Conservation (phyloP, 768 basidiomycete genomes). For the Suillus tomentosus region DNA sequence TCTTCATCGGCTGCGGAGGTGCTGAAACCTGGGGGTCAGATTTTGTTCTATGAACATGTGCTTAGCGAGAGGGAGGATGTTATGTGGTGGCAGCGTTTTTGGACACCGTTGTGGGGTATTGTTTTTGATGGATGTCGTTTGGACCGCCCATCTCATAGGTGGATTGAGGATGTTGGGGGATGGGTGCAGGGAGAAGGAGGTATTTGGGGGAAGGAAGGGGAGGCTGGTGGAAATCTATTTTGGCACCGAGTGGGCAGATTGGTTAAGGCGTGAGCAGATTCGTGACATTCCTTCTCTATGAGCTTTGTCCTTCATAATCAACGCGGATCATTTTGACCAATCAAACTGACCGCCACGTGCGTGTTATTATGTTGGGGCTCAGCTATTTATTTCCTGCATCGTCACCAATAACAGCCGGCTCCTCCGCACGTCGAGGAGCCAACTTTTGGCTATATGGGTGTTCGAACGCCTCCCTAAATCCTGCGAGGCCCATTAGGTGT, state of each 20-base stretch:
- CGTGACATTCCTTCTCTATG: not conserved
- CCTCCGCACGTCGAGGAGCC: too few species aligned
- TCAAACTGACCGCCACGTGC: too few species aligned
- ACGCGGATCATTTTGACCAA: too few species aligned
- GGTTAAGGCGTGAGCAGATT: slow-evolving; percentile 41
- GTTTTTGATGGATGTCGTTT: slow-evolving; percentile 66
- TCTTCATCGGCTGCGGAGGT: slow-evolving; percentile 47
- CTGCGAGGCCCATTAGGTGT: too few species aligned
- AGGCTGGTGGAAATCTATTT: slow-evolving; percentile 59
- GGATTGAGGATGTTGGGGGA: slow-evolving; percentile 44
- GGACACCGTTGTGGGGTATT: slow-evolving; percentile 68
- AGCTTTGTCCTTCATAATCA: not conserved
- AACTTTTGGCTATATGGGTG: too few species aligned
- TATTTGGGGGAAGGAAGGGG: slow-evolving; percentile 51
- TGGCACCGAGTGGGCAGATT: slow-evolving; percentile 61
- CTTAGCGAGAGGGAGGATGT: slow-evolving; percentile 52
- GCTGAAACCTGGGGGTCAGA: slow-evolving; percentile 62
- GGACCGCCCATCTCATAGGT: slow-evolving; percentile 55
- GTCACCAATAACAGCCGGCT: too few species aligned
- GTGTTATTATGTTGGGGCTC: too few species aligned
- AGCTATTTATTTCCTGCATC: too few species aligned
- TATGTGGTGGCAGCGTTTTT: slow-evolving; percentile 72
- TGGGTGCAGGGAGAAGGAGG: slow-evolving; percentile 46
- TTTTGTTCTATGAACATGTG: slow-evolving; percentile 76
- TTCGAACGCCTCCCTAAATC: too few species aligned